A percentile compares a stretch with the other conserved stretches of the same genome.
phyloP scores from a whole-genome alignment of 441 rosid genomes.

The Erodium trifolium region DNA sequence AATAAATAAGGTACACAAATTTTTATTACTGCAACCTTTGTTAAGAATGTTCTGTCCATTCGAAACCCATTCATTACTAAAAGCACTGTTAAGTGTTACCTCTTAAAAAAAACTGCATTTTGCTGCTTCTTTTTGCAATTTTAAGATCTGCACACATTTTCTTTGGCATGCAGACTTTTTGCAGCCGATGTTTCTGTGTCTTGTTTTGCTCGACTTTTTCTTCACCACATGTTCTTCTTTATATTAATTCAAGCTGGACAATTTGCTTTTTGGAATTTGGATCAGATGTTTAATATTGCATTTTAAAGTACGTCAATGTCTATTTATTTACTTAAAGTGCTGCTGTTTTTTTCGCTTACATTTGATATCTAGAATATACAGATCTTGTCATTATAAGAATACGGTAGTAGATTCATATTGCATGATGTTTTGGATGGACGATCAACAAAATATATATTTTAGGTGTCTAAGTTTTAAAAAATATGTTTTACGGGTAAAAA shows the following conservation, averaged over 20 bases:
- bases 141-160: neutral
- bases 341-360: too few relatives aligned
- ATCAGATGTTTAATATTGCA: too few relatives aligned
- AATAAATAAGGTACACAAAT: neutral
- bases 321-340: too few relatives aligned
- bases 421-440: too few relatives aligned
- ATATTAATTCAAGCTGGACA: neutral
- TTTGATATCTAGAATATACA: too few relatives aligned
- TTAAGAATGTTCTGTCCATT: neutral
- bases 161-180: neutral
- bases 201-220: neutral
- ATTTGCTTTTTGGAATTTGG: neutral
- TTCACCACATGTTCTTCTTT: neutral
- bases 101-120: neutral
- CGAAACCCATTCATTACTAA: neutral
- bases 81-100: neutral
- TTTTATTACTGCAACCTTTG: neutral
- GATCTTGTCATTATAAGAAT: too few relatives aligned
- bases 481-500: too few relatives aligned
- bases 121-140: constrained; percentile 1
- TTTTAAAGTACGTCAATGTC: too few relatives aligned
- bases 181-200: neutral
- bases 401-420: too few relatives aligned
- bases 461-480: too few relatives aligned
- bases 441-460: too few relatives aligned